Conservation (phyloP, 1,284 basidiomycete genomes). For the Ganoderma leucocontextum region DNA sequence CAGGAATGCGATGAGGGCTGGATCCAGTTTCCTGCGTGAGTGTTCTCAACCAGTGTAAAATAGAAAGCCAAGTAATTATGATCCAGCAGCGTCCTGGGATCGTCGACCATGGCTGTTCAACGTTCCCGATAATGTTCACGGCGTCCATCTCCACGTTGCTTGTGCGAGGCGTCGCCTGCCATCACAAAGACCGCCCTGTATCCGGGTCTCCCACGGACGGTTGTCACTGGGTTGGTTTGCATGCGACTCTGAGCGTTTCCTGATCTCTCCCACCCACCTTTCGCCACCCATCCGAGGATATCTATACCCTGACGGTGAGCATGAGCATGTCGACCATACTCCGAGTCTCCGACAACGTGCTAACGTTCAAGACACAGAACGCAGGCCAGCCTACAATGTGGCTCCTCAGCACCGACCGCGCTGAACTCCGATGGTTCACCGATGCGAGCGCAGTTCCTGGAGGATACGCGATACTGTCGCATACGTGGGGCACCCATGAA, state of each 20-base stretch:
- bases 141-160: not conserved
- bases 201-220: too few species aligned
- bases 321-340: not conserved
- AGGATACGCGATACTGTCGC: constrained; percentile 14
- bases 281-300: not conserved
- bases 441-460: constrained; percentile 2
- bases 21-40: too few species aligned
- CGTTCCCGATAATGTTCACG: not conserved
- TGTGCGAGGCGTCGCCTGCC: not conserved
- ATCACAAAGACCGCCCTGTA: not conserved
- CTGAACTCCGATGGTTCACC: not conserved
- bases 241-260: too few species aligned
- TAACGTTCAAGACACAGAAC: not conserved
- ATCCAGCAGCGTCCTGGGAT: too few species aligned
- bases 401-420: constrained; percentile 6
- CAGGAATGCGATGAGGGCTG: too few species aligned
- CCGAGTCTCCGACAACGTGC: not conserved
- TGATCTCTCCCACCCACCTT: not conserved
- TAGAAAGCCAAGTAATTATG: too few species aligned
- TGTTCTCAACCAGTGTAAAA: too few species aligned
- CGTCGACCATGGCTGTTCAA: not conserved
- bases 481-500: constrained; percentile 1
- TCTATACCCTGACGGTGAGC: not conserved
- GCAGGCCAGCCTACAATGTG: constrained; percentile 1
- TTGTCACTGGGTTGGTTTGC: too few species aligned